Conservation (phyloP, 2,329 filamentous ascomycete genomes). For the Phialocephala subalpina region DNA sequence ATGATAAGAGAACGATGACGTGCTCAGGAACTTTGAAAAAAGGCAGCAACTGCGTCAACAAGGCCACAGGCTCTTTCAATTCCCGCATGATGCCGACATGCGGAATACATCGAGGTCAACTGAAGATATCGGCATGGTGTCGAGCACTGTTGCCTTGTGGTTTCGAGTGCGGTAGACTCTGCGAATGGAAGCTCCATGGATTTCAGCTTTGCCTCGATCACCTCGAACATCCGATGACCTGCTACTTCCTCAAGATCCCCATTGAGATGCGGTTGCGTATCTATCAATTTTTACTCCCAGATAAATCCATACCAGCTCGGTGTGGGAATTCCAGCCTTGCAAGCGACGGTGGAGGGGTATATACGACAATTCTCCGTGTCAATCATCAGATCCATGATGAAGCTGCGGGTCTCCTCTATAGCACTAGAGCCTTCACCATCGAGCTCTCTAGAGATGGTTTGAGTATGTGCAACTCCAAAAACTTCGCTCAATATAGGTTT, state of each 20-base stretch:
- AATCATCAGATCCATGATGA: slow-evolving; percentile 32
- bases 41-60: background rate
- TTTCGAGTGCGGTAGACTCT: slow-evolving; percentile 26
- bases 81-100: background rate
- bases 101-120: background rate
- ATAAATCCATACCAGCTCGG: slow-evolving; percentile 25
- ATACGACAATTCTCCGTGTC: slow-evolving; percentile 22
- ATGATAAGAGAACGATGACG: background rate
- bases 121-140: slow-evolving; percentile 13
- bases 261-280: slow-evolving; percentile 30
- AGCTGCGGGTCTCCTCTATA: slow-evolving; percentile 26
- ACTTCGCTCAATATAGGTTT: background rate
- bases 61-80: background rate
- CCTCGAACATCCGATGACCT: slow-evolving; percentile 15
- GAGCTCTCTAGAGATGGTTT: slow-evolving; percentile 23
- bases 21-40: background rate
- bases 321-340: background rate
- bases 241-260: slow-evolving; percentile 31
- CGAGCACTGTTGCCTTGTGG: slow-evolving; percentile 26
- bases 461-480: slow-evolving; percentile 28
- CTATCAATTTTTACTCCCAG: slow-evolving; percentile 28
- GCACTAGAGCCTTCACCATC: slow-evolving; percentile 27
- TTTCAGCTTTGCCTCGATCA: slow-evolving; percentile 30
- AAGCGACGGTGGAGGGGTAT: slow-evolving; percentile 5
- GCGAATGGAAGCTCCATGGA: slow-evolving; percentile 25